Percentiles rank a stretch among this genome's conserved stretches.
These are phyloP conservation scores for Pseudocercospora musae DNA, from an alignment of 2,329 filamentous ascomycete species.

Conservation along the genomic window DNA sequence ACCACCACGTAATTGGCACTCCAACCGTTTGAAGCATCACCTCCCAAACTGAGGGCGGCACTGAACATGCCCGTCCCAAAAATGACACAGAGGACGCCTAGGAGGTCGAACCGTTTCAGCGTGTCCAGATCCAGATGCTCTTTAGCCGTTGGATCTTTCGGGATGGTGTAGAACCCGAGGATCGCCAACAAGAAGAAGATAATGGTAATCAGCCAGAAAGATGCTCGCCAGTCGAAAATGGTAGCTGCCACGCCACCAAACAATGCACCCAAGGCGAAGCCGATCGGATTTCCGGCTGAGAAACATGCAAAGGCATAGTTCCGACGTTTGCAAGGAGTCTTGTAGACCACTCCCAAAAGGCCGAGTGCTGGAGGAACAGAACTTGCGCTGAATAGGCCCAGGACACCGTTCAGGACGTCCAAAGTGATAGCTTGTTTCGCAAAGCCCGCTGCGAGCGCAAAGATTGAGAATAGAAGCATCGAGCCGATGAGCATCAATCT, in stretches of 20 bases:
- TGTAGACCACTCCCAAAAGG: slow-evolving; percentile 2
- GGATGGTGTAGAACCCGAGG: slow-evolving; percentile 1
- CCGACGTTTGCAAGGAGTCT: slow-evolving; percentile 3
- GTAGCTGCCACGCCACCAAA: slow-evolving; percentile 9
- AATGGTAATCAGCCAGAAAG: slow-evolving; percentile 9
- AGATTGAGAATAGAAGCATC: slow-evolving; percentile 5
- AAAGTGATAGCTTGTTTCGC: slow-evolving; percentile 1
- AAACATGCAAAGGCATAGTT: slow-evolving; percentile 13
- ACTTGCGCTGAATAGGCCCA: slow-evolving; percentile 9
- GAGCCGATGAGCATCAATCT: slow-evolving; percentile 5
- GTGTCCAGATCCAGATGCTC: not conserved
- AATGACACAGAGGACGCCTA: slow-evolving; percentile 5
- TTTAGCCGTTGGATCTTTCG: slow-evolving; percentile 1
- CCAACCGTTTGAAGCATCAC: slow-evolving; percentile 36
- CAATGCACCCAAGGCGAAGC: slow-evolving; percentile 7
- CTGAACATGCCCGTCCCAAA: slow-evolving; percentile 12
- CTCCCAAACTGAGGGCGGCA: slow-evolving; percentile 49
- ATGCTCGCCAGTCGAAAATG: slow-evolving; percentile 6
- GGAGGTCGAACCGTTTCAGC: slow-evolving; percentile 7
- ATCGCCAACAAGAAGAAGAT: slow-evolving; percentile 7
- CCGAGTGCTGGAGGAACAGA: slow-evolving; percentile 10
- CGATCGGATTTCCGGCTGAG: slow-evolving; percentile 9
- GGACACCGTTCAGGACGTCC: slow-evolving; percentile 5
- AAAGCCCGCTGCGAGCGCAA: slow-evolving; percentile 8
- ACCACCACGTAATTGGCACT: slow-evolving; percentile 38